Base-by-base conservation (phyloP, 2,329 filamentous ascomycete genomes). In the Cordyceps farinosa region DNA sequence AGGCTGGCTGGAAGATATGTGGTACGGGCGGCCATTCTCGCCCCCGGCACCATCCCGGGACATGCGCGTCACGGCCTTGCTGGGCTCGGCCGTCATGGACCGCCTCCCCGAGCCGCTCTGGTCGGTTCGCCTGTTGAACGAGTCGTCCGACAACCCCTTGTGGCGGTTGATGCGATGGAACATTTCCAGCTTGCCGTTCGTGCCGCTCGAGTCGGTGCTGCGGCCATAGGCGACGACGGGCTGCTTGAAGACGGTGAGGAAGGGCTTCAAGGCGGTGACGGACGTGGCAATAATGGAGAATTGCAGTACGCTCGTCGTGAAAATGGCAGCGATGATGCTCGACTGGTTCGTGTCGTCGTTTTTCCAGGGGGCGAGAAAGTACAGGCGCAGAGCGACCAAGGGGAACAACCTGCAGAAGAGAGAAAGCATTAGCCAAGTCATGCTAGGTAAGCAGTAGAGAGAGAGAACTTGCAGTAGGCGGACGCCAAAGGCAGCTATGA, bases 401-500 rank as follows among this genome's bases (percentile, higher is more conserved):
- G 57, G 47, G 5, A 52, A 3, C 3, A 52, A 15, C n/a, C 57
- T 60, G 48, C 36, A 29, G 22, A 22, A 22, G 22, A 22, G 22
- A 22, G 22, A 22, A 22, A 22, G 22, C 22, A 22, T 22, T 22
- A 22, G 22, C 22, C 22, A 22, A 22, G 22, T 22, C 22, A 22
- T 22, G 22, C 22, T 22, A 27, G 5, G 4, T 1, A 8, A n/a
- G 38, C 6, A 34, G 38, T 3, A 9, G n/a, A 8, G 11, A 10
- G 22, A 27, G 3, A 5, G 5, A 10, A 52, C 29, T 29, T 42
- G 42, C 57, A 60, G 5, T 1, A 60, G 29, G 1, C 63, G 65
- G n/a, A 64, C 54, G 32, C 59, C 63, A 34, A 66, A 66, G 6
- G 55, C 63, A 45, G 42, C 48, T 5, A 65, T n/a, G 15, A 66